Evolutionary conservation across 164 flowering plant genomes (phyloP), one percentile per base, ranked within the genome.

Genomic region (Magnolia officinalis): DNA sequence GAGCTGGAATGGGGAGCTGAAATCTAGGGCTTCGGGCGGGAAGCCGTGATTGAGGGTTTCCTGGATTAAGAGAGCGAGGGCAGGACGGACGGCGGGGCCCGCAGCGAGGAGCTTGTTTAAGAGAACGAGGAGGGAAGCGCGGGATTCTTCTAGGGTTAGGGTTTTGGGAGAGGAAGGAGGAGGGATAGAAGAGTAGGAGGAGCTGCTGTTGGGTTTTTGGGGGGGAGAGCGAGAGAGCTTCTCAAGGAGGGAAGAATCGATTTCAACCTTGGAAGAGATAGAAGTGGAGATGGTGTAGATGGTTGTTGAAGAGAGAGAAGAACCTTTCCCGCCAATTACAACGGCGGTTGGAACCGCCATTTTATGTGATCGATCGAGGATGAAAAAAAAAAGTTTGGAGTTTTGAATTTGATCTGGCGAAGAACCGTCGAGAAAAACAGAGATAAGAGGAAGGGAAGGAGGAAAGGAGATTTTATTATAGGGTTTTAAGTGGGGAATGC

Each of bases 241-340:
- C 0, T 78, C 75, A 51, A 85, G 81, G 20, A 82, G 82, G 9
- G 92, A 88, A 0, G 92, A 84, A 76, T 92, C 97, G 71, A 90
- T 78, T 18, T 78, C 75, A 6, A 88, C 80, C n/a, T 75, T 76
- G 19, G 74, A 75, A 76, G 89, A 67, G 70, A 76, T 31, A 74
- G 82, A 82, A 45, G 78, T 80, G 37, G 94, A 85, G 11, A 88
- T 51, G 70, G 87, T 73, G 84, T 78, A 81, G 50, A 91, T 85
- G 67, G 90, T 76, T 45, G 85, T 50, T 16, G 97, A 76, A 6
- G 92, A 78, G 13, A 92, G 89, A 5, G 88, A 82, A 1, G 86
- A 82, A 24, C 92, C 93, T 76, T 87, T 90, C 65, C 93, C 91
- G n/a, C 94, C 96, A 0, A 90, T 69, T 0, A 87, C 81, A 8